Base-by-base conservation (phyloP, 495 filamentous ascomycete species). In the Aspergillus olivimuriae region DNA sequence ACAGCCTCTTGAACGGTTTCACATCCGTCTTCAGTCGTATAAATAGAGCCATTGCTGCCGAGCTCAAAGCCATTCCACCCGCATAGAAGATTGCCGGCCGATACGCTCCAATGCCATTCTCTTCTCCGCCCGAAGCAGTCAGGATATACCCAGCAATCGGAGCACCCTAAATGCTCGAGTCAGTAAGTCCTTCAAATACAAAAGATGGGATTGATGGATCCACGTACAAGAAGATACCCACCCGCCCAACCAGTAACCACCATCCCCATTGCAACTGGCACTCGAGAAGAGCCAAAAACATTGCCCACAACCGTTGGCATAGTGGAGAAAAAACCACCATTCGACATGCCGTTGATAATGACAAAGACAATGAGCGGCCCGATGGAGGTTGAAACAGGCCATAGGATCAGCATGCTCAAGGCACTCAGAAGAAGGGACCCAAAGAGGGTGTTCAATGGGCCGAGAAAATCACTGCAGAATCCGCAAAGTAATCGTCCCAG, bases 11-110 rank as follows among this genome's bases (percentile, higher is more conserved):
- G 15, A 60, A 34, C 23, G 24, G 26, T n/a, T 46, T 47, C 12
- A 46, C 43, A 39, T 61, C 55, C 8, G 53, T 55, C 36, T 61
- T 61, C 2, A 61, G 48, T 2, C 58, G 52, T 11, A 58, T 42
- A 6, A 53, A 34, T 10, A 50, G 44, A 6, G 55, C 52, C 43
- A 61, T 32, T 15, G 59, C 1, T 21, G 57, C 45, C 0, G 40
- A 22, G n/a, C 26, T 17, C 30, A 56, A 41, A 4, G 66, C 62
- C 58, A 69, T 62, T 0, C 52, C 56, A 3, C 66, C 64, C 4
- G 77, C 79, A 51, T 81, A 80, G 49, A 75, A 78, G 33, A 81
- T 81, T 0, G 77, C 75, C 0, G 76, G 73, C 12, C 75, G 65
- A 47, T 79, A 81, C 0, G 74, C 71, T 4, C 66, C 56, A 5